Conservation (phyloP, 1,284 basidiomycete species). For the Leccinum subspadiceum region DNA sequence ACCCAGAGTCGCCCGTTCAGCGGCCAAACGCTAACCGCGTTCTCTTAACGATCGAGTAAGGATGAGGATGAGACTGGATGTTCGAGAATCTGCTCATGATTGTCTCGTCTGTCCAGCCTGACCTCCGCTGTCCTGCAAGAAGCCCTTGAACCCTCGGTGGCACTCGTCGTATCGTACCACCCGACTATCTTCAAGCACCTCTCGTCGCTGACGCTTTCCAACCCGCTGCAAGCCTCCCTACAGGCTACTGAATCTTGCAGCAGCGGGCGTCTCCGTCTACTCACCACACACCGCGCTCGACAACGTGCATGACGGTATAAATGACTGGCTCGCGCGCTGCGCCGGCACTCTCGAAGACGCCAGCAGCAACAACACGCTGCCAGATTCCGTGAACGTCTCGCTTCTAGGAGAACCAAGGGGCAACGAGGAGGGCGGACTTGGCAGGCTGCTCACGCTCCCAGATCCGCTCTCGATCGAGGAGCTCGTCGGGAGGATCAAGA, state of each 20-base stretch:
- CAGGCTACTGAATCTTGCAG: constrained; percentile 69
- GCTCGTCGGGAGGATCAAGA: constrained; percentile 67
- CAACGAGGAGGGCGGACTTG: constrained; percentile 57
- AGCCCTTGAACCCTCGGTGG: constrained; percentile 61
- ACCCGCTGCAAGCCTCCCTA: constrained; percentile 72
- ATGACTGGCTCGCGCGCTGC: constrained; percentile 74
- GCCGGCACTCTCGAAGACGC: constrained; percentile 27
- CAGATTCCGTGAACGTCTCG: constrained; percentile 30
- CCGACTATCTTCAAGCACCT: constrained; percentile 86
- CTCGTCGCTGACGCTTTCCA: constrained; percentile 73
- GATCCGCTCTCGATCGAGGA: constrained; percentile 57
- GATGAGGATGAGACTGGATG: constrained; percentile 25
- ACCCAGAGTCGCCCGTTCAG: constrained; percentile 68
- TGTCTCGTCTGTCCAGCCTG: constrained; percentile 48
- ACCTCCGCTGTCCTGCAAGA: constrained; percentile 78
- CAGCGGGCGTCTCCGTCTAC: constrained; percentile 84
- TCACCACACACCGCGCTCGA: constrained; percentile 88
- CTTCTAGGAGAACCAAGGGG: constrained; percentile 41
- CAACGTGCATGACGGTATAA: constrained; percentile 78
- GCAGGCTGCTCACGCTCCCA: constrained; percentile 63
- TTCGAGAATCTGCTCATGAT: constrained; percentile 12
- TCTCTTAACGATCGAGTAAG: constrained; percentile 79
- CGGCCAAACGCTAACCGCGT: constrained; percentile 59
- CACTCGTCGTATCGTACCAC: constrained; percentile 84
- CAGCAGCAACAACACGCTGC: constrained; percentile 3